Evolutionary conservation across 345 rosid species (phyloP), one percentile per base, ranked within the genome.

Genomic region (Eucalyptus coolabah): DNA sequence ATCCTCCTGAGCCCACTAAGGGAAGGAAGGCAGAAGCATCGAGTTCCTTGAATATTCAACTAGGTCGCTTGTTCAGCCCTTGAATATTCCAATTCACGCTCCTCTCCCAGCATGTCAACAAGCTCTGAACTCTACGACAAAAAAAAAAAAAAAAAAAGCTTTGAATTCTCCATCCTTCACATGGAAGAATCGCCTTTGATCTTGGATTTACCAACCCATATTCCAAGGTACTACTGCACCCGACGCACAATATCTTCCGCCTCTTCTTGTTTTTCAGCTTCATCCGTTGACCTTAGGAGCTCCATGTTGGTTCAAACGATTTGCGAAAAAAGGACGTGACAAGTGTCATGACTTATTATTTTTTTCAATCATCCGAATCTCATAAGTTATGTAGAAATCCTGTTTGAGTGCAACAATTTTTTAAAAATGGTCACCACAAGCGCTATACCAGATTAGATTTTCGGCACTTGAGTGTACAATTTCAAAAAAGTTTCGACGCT

Each of bases 401-500:
- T 0, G 0, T 21, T 21, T 3, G 11, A 53, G 26, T 53, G 26
- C 59, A 8, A 53, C 1, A 8, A 21, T 4, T 21, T 53, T 53
- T 53, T 2, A 19, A 53, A 19, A 19, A 8, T 1, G 10, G 26
- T 53, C 4, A 21, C 26, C 26, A 2, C 11, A 53, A 8, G 59
- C 5, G 2, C 26, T 53, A 8, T 21, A 21, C 2, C 11, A 0
- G 0, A 4, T 53, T 21, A 53, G 59, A 8, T 21, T 53, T 53
- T 53, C 11, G 5, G 11, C 59, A 53, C 26, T 21, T 53, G 26
- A 7, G 0, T 8, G 2, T 1, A 53, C 0, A 19, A 21, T 53
- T 53, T 53, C 59, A 53, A 21, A 53, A 21, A 56, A 11, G 13
- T 56, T 2, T 23, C 2, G 14, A 56, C 14, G 1, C 63, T 56